phyloP scores from a whole-genome alignment of 345 rosid genomes.

The Draba incana region DNA sequence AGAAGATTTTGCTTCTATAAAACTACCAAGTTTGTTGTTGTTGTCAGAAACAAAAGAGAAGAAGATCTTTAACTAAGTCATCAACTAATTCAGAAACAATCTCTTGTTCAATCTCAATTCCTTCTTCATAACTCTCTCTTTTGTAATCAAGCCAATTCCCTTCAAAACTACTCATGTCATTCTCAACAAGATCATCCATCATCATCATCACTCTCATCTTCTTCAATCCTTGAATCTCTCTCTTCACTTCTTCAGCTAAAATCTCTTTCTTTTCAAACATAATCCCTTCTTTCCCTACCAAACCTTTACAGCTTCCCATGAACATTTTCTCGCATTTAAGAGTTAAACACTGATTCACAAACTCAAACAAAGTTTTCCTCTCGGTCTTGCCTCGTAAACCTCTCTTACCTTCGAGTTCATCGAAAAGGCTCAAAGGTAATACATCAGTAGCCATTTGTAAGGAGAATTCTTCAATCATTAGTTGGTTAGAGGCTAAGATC shows the following conservation, averaged over 20 bases:
- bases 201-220: conserved; percentile 60
- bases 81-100: conserved; percentile 68
- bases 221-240: conserved; percentile 53
- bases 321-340: conserved; percentile 39
- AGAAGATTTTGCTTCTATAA: background rate
- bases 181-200: conserved; percentile 84
- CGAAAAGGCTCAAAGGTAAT: conserved; percentile 46
- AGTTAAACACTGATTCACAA: conserved; percentile 55
- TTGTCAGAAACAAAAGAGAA: conserved; percentile 25
- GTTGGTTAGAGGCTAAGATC: conserved; percentile 49
- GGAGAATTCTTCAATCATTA: conserved; percentile 47
- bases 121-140: conserved; percentile 63
- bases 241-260: conserved; percentile 62
- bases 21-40: background rate
- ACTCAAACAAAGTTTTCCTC: conserved; percentile 61
- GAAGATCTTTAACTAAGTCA: conserved; percentile 66
- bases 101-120: conserved; percentile 59
- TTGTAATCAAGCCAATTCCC: conserved; percentile 84
- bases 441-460: conserved; percentile 46
- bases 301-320: conserved; percentile 45
- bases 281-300: conserved; percentile 46
- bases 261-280: conserved; percentile 44
- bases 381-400: conserved; percentile 40
- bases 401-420: conserved; percentile 31
- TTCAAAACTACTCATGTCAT: conserved; percentile 62